phyloP scores from a whole-genome alignment of 2,329 filamentous ascomycete genomes.

The Trichoderma afroharzianum region DNA sequence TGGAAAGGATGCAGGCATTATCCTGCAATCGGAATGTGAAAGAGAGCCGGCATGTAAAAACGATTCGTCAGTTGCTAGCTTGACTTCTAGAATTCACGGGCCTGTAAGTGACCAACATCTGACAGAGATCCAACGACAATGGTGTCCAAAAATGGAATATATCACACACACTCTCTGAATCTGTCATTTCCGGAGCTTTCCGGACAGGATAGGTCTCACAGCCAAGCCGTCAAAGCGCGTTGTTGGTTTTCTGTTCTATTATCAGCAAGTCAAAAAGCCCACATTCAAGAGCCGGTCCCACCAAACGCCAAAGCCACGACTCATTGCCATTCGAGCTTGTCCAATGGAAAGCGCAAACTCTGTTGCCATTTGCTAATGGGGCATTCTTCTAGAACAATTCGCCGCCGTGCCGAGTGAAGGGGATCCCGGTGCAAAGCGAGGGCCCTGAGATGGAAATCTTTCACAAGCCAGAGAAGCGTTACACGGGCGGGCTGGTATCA shows the following conservation, averaged over 20 bases:
- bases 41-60: too few relatives aligned
- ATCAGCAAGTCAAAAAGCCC: neutral
- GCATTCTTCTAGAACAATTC: constrained; percentile 9
- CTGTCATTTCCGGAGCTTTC: constrained; percentile 9
- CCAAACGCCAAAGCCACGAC: constrained; percentile 7
- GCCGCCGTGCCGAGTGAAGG: neutral
- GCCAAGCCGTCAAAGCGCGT: neutral
- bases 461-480: neutral
- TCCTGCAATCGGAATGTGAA: neutral
- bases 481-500: neutral
- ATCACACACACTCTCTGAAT: neutral
- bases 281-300: neutral
- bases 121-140: neutral
- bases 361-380: constrained; percentile 11
- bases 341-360: neutral
- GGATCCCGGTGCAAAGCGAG: neutral
- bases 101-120: neutral
- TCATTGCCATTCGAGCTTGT: neutral
- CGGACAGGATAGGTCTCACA: neutral
- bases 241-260: neutral
- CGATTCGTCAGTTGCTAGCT: neutral
- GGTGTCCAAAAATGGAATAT: neutral
- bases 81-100: neutral
- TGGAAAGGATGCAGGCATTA: neutral
- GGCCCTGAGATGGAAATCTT: neutral